Conservation (phyloP, 176 grass and related monocot species). For the Bromus sterilis region DNA sequence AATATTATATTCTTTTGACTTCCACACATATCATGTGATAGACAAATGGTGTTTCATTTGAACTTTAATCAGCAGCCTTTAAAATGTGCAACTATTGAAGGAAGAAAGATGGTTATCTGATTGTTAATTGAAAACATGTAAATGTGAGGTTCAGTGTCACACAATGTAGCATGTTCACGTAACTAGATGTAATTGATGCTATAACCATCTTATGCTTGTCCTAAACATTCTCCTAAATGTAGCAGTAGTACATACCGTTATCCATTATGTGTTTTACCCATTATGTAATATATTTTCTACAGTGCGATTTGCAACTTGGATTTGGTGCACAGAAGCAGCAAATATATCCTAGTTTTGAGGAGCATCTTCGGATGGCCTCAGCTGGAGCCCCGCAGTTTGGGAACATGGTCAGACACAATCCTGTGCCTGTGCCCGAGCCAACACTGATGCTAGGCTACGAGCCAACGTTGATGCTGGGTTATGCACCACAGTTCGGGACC, state of each 20-base stretch:
- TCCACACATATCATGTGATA: not conserved
- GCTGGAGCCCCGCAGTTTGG: constrained; percentile 42
- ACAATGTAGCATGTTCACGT: not conserved
- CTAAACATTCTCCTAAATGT: not conserved
- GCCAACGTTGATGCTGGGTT: constrained; percentile 59
- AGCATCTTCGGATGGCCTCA: constrained; percentile 53
- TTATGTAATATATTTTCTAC: constrained; percentile 19
- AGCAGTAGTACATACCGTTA: not conserved
- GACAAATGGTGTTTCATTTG: not conserved
- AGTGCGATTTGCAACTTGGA: constrained; percentile 46
- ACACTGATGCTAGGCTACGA: constrained; percentile 68
- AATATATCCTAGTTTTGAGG: constrained; percentile 45
- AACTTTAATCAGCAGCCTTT: not conserved
- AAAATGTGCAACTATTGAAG: not conserved
- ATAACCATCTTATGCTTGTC: not conserved
- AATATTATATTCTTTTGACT: not conserved
- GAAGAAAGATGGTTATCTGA: not conserved
- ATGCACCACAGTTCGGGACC: constrained; percentile 38
- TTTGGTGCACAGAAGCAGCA: constrained; percentile 42
- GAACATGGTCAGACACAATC: constrained; percentile 29
- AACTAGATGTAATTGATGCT: not conserved
- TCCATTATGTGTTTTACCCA: not conserved
- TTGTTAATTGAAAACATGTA: constrained; percentile 2
- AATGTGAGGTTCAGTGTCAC: not conserved
- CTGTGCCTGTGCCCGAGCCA: constrained; percentile 22